Evolutionary conservation across 2,329 filamentous ascomycete species (phyloP).

Genomic region (Ophiostoma sp.): DNA sequence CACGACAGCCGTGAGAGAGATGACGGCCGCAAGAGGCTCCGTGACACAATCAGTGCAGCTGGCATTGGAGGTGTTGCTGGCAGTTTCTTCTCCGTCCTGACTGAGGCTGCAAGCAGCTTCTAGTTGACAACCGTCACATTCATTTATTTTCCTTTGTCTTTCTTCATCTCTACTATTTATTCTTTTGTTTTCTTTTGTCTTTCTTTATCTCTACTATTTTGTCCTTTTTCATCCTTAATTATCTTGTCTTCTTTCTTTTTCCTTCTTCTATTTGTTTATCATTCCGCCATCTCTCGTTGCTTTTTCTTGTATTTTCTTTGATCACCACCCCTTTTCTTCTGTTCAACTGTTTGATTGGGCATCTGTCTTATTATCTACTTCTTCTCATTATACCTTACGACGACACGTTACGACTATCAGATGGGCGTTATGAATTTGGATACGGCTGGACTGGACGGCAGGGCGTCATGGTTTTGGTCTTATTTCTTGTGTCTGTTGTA

Average conservation of each 20-base stretch:
- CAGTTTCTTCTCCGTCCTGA: constrained; percentile 52
- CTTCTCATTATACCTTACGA: not conserved
- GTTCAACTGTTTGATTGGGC: not conserved
- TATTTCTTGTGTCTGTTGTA: not conserved
- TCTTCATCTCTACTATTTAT: not conserved
- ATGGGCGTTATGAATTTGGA: not conserved
- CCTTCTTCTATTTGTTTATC: not conserved
- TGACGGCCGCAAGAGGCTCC: constrained; percentile 38
- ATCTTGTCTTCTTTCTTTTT: constrained; percentile 5
- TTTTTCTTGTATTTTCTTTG: not conserved
- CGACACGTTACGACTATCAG: not conserved
- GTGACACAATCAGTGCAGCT: constrained; percentile 52
- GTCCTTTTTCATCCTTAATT: not conserved
- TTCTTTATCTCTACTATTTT: not conserved
- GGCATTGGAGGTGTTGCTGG: constrained; percentile 57
- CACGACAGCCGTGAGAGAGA: constrained; percentile 20
- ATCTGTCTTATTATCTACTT: not conserved
- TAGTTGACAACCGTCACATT: constrained; percentile 20
- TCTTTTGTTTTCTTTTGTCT: not conserved
- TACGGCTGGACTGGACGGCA: not conserved
- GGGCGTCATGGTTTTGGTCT: not conserved
- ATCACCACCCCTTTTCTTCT: not conserved
- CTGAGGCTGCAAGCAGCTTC: constrained; percentile 46
- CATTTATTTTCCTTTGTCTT: constrained; percentile 1
- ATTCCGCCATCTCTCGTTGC: not conserved